Conservation (phyloP, 306 rosid species). For the Corylus americana region DNA sequence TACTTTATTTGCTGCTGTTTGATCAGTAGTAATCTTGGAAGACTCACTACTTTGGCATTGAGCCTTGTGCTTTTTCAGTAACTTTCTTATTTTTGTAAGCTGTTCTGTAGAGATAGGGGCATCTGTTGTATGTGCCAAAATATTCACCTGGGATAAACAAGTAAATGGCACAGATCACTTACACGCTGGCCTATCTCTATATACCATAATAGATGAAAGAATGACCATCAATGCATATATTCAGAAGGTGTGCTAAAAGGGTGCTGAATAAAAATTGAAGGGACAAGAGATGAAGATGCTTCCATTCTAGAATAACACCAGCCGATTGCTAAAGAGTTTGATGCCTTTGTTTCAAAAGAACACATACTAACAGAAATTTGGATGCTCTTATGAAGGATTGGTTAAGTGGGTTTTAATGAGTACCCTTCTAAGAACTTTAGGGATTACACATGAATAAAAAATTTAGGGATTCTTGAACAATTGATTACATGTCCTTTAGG, state of each 20-base stretch:
- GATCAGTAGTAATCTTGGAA: constrained; percentile 42
- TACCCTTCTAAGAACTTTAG: not conserved
- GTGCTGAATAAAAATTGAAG: not conserved
- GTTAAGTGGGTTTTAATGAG: not conserved
- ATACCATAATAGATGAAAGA: not conserved
- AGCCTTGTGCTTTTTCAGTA: constrained; percentile 72
- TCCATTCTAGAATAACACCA: not conserved
- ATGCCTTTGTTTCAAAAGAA: not conserved
- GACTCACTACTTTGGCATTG: constrained; percentile 46
- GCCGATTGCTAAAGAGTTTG: not conserved
- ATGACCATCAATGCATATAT: too few species aligned
- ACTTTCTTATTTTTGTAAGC: constrained; percentile 59
- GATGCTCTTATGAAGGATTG: not conserved
- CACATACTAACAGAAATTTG: not conserved
- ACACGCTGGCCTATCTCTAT: not conserved
- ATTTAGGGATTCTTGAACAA: constrained; percentile 8
- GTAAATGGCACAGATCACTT: constrained; percentile 27
- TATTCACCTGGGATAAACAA: constrained; percentile 67
- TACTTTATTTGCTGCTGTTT: constrained; percentile 33
- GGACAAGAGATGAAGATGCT: not conserved
- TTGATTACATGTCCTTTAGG: not conserved
- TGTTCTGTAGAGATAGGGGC: constrained; percentile 73
- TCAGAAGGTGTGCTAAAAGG: not conserved
- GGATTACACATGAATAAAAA: constrained; percentile 1
- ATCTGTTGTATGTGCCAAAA: constrained; percentile 80